A percentile compares a stretch with the other conserved stretches of the same genome.
Evolutionary conservation across 2,329 filamentous ascomycete species (phyloP).

Genomic region (Hyphodiscus sp.): DNA sequence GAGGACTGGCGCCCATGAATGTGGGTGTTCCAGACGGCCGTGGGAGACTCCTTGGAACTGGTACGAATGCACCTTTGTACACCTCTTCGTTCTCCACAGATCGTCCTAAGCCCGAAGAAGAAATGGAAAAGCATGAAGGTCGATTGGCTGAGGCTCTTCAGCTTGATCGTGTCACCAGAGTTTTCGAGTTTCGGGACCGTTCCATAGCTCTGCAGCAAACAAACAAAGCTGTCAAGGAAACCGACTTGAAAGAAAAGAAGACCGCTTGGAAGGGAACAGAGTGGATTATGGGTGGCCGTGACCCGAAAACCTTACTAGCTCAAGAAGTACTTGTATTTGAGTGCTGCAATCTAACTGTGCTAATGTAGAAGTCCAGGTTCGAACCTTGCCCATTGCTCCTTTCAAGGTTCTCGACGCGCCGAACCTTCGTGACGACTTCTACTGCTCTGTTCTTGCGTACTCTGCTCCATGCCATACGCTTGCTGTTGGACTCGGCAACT

Average conservation of each 20-base stretch:
- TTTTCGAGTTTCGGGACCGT: slow-evolving; percentile 50
- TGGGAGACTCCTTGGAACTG: slow-evolving; percentile 58
- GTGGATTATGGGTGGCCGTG: slow-evolving; percentile 22
- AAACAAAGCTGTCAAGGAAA: slow-evolving; percentile 22
- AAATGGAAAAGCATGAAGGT: slow-evolving; percentile 62
- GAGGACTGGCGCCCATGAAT: slow-evolving; percentile 55
- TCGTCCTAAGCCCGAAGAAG: slow-evolving; percentile 44
- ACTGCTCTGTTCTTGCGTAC: slow-evolving; percentile 87
- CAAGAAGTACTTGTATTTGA: slow-evolving; percentile 12
- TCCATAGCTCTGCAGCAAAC: slow-evolving; percentile 22
- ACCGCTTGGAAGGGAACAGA: slow-evolving; percentile 31
- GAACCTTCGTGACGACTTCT: slow-evolving; percentile 87
- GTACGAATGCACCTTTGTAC: slow-evolving; percentile 65
- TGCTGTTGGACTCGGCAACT: slow-evolving; percentile 73
- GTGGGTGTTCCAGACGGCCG: slow-evolving; percentile 55
- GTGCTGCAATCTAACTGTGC: too few species aligned
- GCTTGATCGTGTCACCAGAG: slow-evolving; percentile 61
- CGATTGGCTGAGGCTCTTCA: slow-evolving; percentile 75
- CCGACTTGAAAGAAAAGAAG: slow-evolving; percentile 11
- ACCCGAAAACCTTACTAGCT: slow-evolving; percentile 9
- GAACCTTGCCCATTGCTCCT: slow-evolving; percentile 60
- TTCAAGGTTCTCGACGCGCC: slow-evolving; percentile 90
- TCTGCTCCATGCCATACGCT: slow-evolving; percentile 67
- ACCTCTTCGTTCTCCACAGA: slow-evolving; percentile 42
- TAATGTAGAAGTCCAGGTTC: slow-evolving; percentile 19